Conservation (phyloP, 139 green algal genomes). For the Limnomonas spitsbergensis region DNA sequence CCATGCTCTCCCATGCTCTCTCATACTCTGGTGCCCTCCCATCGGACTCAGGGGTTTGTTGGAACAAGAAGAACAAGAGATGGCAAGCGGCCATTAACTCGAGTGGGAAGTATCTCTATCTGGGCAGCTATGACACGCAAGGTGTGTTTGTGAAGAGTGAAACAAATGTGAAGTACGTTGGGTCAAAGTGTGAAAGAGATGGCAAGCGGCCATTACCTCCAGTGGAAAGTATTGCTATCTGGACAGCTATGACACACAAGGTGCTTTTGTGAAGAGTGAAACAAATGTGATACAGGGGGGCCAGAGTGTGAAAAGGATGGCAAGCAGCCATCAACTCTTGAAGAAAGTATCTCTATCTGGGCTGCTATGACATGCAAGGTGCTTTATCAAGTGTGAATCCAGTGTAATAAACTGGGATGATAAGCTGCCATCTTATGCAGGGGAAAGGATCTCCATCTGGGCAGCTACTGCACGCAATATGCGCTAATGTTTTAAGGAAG, state of each 20-base stretch:
- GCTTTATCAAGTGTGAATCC: neutral
- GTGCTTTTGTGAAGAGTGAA: neutral
- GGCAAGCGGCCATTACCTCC: conserved; percentile 63
- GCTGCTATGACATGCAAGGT: conserved; percentile 45
- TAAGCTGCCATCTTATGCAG: conserved; percentile 59
- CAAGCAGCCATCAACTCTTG: conserved; percentile 61
- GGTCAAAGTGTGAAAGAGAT: conserved; percentile 67
- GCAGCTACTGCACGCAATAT: conserved; percentile 44
- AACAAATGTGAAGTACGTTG: conserved; percentile 34
- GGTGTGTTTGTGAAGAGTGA: neutral
- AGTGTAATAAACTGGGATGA: conserved; percentile 40
- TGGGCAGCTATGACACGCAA: conserved; percentile 52
- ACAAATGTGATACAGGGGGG: conserved; percentile 39
- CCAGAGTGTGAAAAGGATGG: conserved; percentile 66
- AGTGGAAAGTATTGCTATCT: conserved; percentile 64
- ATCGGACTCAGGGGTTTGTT: conserved; percentile 32
- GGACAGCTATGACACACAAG: conserved; percentile 47
- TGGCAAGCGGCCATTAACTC: conserved; percentile 67
- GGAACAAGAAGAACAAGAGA: conserved; percentile 68
- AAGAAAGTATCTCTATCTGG: conserved; percentile 65
- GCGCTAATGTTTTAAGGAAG: neutral
- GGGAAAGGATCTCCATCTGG: conserved; percentile 66
- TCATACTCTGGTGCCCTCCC: neutral
- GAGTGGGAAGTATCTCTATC: conserved; percentile 61
- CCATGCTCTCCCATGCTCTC: neutral